These are phyloP conservation scores for Syzygium aromaticum DNA, from an alignment of 345 rosid genomes.

Conservation along the genomic window DNA sequence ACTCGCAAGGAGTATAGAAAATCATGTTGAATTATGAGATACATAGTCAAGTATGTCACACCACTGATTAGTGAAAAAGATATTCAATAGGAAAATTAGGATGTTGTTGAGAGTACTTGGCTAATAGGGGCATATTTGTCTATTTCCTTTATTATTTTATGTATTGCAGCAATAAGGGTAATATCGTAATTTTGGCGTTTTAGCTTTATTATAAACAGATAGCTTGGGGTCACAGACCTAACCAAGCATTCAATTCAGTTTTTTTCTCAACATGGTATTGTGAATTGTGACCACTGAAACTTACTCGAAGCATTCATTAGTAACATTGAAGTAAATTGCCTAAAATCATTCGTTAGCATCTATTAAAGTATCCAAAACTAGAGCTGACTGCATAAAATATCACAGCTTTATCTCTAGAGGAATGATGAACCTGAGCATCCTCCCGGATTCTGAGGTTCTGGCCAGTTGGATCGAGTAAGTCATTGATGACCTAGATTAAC, in stretches of 20 bases:
- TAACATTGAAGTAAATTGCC: neutral
- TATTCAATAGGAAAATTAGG: neutral
- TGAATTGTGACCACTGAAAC: neutral
- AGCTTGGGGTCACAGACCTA: too few species aligned
- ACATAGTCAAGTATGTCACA: neutral
- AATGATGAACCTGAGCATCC: conserved; percentile 59
- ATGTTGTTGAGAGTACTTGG: neutral
- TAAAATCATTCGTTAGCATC: neutral
- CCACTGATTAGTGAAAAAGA: neutral
- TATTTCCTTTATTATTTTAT: too few species aligned
- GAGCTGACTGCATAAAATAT: neutral
- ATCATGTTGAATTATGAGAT: neutral
- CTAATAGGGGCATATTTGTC: too few species aligned
- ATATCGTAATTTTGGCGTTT: too few species aligned
- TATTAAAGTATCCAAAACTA: neutral
- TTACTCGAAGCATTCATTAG: neutral
- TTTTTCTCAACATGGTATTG: too few species aligned
- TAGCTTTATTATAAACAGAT: too few species aligned
- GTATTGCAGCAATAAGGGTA: too few species aligned
- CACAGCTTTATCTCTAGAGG: neutral
- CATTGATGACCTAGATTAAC: conserved; percentile 70
- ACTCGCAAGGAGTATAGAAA: neutral
- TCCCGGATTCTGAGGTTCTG: conserved; percentile 91
- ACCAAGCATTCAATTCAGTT: too few species aligned
- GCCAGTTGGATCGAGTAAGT: conserved; percentile 78